Base-by-base conservation (phyloP, 306 rosid genomes). In the Fragaria iinumae region DNA sequence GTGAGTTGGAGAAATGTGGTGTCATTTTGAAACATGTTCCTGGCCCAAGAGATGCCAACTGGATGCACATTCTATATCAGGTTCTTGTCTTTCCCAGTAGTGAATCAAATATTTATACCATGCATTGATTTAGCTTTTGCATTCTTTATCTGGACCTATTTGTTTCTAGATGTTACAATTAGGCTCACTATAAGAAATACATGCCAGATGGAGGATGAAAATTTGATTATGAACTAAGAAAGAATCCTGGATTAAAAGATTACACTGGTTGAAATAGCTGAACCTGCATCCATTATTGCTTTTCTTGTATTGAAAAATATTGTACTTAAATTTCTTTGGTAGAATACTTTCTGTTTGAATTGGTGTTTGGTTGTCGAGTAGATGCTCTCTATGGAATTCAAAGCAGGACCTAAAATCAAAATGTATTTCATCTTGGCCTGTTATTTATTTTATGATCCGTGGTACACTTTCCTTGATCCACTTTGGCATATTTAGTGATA, bases 1-100 rank as follows among this genome's bases (percentile, higher is more conserved):
- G 99, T 84, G 99, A 95, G 84, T 92, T 95, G 78, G 97, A 95
- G 84, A 95, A 91, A 84, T 95, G 99, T 77, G 99, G 99, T 69
- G 88, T 83, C 87, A 88, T 95, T 82, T 83, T 92, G 89, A 95
- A 88, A 79, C 99, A 95, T 75, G 87, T 95, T 88, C 87, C 99
- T 56, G 97, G 99, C 69, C 97, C 97, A 68, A 89, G 96, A 84
- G 90, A 89, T 65, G 95, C 97, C 72, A 95, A 95, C 70, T 95
- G 99, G 99, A 83, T 95, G 90, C 97, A 96, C 86, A 87, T 92
- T 83, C 82, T 92, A 74, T 96, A 89, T 79, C 93, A 91, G 98
- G 99, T 95, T 78, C 69, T 63, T 29, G 20, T 74, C 69, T 70
- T 52, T 67, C 71, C 16, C 72, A 8, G 71, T 59, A 67, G 67